Percentiles rank a stretch among this genome's conserved stretches.
These are phyloP conservation scores for Panicum miliaceum DNA, from an alignment of 176 grass and related monocot genomes.

Conservation along the genomic window DNA sequence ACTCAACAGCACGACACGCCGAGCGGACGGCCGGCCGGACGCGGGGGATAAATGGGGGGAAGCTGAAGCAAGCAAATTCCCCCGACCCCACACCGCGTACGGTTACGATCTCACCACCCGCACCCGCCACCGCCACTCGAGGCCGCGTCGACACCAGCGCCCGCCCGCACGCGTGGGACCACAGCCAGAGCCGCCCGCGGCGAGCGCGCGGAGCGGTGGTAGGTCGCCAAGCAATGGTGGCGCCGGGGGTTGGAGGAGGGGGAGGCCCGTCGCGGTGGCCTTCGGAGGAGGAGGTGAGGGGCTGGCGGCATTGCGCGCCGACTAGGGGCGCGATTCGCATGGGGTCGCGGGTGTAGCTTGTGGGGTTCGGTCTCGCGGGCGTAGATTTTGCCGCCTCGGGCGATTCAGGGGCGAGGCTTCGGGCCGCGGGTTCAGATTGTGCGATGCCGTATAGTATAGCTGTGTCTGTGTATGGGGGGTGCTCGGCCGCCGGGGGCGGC, in stretches of 20 bases:
- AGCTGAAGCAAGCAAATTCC: no score
- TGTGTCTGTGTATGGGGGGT: no score
- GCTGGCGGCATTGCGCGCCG: constrained; percentile 29
- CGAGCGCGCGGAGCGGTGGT: not conserved
- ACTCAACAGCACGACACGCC: no score
- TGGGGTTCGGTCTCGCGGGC: constrained; percentile 8
- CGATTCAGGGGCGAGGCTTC: not conserved
- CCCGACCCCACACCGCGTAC: not conserved
- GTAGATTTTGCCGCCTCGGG: not conserved
- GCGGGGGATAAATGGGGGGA: not conserved
- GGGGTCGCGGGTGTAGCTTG: not conserved
- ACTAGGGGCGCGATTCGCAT: not conserved
- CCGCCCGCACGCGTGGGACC: not conserved
- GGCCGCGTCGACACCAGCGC: not conserved
- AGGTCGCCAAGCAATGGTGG: constrained; percentile 38
- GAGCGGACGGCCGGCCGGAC: no score
- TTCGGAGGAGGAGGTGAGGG: constrained; percentile 56
- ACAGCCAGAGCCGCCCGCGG: not conserved
- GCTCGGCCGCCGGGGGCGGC: not conserved
- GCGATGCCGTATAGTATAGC: not conserved
- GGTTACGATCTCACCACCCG: not conserved
- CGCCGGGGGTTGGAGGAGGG: constrained; percentile 18
- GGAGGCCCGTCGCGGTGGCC: constrained; percentile 46
- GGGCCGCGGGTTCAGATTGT: not conserved
- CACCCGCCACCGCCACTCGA: not conserved